Evolutionary conservation across 306 rosid genomes (phyloP).

Genomic region (Begonia masoniana): DNA sequence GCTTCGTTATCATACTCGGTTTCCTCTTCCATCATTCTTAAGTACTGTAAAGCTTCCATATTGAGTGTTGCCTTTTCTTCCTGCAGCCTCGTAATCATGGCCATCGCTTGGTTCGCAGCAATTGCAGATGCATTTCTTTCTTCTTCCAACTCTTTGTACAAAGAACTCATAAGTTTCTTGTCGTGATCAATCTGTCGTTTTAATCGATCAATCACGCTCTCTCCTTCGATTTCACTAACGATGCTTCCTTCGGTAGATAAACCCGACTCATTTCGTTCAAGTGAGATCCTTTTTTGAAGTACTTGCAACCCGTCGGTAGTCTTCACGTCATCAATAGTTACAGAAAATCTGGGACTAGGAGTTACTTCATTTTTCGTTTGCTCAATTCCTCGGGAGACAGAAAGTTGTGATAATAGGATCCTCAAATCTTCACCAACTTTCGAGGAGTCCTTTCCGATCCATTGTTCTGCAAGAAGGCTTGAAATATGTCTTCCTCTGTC

Average conservation of each 20-base stretch:
- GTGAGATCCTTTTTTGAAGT: slow-evolving; percentile 64
- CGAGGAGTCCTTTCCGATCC: slow-evolving; percentile 70
- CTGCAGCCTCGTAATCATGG: slow-evolving; percentile 66
- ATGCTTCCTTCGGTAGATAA: slow-evolving; percentile 75
- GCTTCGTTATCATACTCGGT: slow-evolving; percentile 54
- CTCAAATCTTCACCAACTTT: slow-evolving; percentile 72
- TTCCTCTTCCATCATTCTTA: slow-evolving; percentile 55
- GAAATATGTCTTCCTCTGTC: slow-evolving; percentile 51
- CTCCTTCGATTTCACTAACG: slow-evolving; percentile 41
- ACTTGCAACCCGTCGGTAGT: slow-evolving; percentile 54
- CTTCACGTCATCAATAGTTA: slow-evolving; percentile 48
- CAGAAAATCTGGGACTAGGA: slow-evolving; percentile 79
- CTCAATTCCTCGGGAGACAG: slow-evolving; percentile 50
- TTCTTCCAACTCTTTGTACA: slow-evolving; percentile 70
- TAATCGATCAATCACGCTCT: slow-evolving; percentile 35
- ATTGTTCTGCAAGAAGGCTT: slow-evolving; percentile 51
- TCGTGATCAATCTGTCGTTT: slow-evolving; percentile 81
- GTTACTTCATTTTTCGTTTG: slow-evolving; percentile 43
- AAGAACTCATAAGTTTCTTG: slow-evolving; percentile 44
- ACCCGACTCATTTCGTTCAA: slow-evolving; percentile 84
- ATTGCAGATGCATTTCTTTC: slow-evolving; percentile 66
- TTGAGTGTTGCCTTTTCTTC: slow-evolving; percentile 62
- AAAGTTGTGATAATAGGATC: slow-evolving; percentile 55
- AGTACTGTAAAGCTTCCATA: slow-evolving; percentile 65
- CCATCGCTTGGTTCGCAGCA: slow-evolving; percentile 53